Base-by-base conservation (phyloP, 331 rosid genomes). In the Arachis monticola region DNA sequence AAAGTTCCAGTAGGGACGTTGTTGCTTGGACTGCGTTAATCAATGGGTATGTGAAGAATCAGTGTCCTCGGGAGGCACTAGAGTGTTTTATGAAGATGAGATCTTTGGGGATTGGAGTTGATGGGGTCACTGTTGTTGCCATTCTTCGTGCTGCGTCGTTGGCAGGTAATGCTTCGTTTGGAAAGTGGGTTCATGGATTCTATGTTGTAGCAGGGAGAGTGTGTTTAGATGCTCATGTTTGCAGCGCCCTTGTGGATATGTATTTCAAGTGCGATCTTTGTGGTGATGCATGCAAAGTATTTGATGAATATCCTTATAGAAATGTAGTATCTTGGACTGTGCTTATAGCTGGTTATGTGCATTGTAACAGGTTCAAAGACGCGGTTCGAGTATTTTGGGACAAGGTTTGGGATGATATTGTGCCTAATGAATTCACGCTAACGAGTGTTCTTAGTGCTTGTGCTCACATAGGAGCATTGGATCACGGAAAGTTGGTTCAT, bases 301-400 rank as follows among this genome's bases (percentile, higher is more conserved):
- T 84, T 12, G 68, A 74, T 64, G 83, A 84, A 66, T 45, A 77
- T 77, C 78, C 81, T 58, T 55, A 58, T 10, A 81, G 50, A 74
- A 60, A 70, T 11, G 83, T 84, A 4, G 94, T 85, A 50, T 79
- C 84, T 14, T 89, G 87, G 91, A 81, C 84, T 35, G 81, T 74
- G 3, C 66, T 89, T 73, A 83, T 89, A 14, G 73, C 83, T 57
- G 94, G 90, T 55, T 83, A 79, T 73, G 83, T 81, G 60, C 76
- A 81, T 45, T 69, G 72, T 41, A 77, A 78, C 40, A 81, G 50
- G 78, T 84, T 69, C 17, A 72, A 45, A 7, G 79, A 81, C 12
- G 85, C 85, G 32, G 46, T 85, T 38, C 52, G 69, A 55, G 80
- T 77, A 27, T 87, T 85, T 60, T 57, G 60, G 77, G 63, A 74